Evolutionary conservation across 2,329 filamentous ascomycete genomes (phyloP).

Genomic region (Tolypocladium ovalisporum): DNA sequence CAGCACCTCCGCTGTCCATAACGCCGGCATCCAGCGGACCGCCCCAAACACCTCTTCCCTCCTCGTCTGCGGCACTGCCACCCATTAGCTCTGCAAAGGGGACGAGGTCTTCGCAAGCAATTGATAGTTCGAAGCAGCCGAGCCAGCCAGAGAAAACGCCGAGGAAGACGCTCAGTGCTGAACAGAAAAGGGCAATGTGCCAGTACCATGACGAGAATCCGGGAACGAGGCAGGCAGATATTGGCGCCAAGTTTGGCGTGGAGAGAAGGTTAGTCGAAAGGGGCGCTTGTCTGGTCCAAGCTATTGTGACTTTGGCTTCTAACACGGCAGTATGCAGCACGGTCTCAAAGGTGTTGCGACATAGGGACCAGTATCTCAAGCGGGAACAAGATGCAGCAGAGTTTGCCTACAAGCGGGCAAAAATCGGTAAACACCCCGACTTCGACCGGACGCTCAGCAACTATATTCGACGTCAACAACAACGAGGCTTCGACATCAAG

Average conservation of each 20-base stretch:
- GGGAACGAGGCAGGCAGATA: conserved; percentile 87
- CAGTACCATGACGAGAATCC: conserved; percentile 86
- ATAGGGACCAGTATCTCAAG: conserved; percentile 89
- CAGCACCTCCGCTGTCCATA: conserved; percentile 47
- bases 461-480: conserved; percentile 75
- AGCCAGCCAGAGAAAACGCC: conserved; percentile 47
- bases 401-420: conserved; percentile 60
- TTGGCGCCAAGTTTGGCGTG: conserved; percentile 89
- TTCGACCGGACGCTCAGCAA: conserved; percentile 84
- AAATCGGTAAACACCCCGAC: conserved; percentile 69
- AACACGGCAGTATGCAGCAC: conserved; percentile 48
- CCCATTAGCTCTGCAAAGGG: neutral
- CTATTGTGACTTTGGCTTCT: neutral
- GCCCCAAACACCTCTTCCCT: conserved; percentile 19
- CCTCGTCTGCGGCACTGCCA: neutral
- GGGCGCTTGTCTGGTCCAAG: neutral
- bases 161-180: conserved; percentile 78
- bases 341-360: conserved; percentile 92
- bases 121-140: conserved; percentile 15
- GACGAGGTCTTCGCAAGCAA: neutral
- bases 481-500: conserved; percentile 60
- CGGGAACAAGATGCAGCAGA: conserved; percentile 59
- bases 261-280: conserved; percentile 73
- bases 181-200: conserved; percentile 87
- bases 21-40: conserved; percentile 42